A percentile compares a stretch with the other conserved stretches of the same genome.
Evolutionary conservation across 73 alveolate species (phyloP).

Genomic region (Diophrys sp.): DNA sequence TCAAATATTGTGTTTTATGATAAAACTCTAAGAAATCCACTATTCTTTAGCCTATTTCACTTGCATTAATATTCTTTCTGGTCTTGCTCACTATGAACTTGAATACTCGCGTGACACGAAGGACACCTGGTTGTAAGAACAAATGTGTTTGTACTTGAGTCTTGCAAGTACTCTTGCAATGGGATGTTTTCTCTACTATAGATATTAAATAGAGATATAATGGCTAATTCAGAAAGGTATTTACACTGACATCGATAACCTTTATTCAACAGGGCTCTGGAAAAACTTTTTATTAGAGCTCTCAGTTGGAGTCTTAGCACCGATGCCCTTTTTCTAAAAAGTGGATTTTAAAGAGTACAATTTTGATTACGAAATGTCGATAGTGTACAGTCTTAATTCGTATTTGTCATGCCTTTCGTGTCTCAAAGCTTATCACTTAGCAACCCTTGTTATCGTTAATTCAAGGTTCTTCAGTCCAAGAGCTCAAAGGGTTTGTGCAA

Average conservation of each 20-base stretch:
- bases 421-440: constrained; percentile 7
- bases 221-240: neutral
- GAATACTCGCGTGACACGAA: neutral
- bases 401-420: constrained; percentile 11
- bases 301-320: constrained; percentile 2
- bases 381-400: constrained; percentile 1
- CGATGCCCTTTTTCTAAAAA: constrained; percentile 4
- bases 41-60: neutral
- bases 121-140: neutral
- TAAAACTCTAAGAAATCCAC: neutral
- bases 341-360: neutral
- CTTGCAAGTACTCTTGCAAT: neutral
- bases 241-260: neutral
- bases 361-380: constrained; percentile 11
- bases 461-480: constrained; percentile 12
- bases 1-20: too few species aligned
- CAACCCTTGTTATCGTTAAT: neutral
- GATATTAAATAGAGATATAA: neutral
- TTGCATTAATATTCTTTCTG: neutral
- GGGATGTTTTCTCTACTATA: neutral
- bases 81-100: neutral
- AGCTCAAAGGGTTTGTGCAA: constrained; percentile 20
- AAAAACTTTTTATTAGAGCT: constrained; percentile 5
- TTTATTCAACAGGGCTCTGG: constrained; percentile 7
- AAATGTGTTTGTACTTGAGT: neutral